A percentile compares a stretch with the other conserved stretches of the same genome.
These are phyloP conservation scores for Hericium coralloides DNA, from an alignment of 768 basidiomycete genomes.

Conservation along the genomic window DNA sequence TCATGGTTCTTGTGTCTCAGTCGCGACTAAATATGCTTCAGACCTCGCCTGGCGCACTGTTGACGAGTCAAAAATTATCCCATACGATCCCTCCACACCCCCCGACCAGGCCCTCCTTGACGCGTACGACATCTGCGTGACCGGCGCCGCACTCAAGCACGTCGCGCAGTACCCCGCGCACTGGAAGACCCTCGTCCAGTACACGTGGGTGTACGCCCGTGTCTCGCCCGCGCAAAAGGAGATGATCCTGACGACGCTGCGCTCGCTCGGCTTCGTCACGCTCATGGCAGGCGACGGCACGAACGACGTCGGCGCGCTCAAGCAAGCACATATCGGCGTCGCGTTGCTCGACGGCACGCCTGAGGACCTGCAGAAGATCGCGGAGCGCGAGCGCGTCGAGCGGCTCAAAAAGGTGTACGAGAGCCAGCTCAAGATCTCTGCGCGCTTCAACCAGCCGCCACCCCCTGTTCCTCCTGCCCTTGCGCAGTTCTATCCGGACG, in stretches of 20 bases:
- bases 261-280: constrained; percentile 82
- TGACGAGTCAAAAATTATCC: constrained; percentile 85
- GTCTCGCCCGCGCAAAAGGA: constrained; percentile 97
- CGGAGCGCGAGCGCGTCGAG: constrained; percentile 84
- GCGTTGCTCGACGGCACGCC: constrained; percentile 85
- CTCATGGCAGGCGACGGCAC: constrained; percentile 99
- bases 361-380: constrained; percentile 89
- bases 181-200: constrained; percentile 79
- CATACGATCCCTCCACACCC: constrained; percentile 72
- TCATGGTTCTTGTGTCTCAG: not conserved
- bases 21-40: constrained; percentile 18
- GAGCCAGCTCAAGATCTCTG: constrained; percentile 84
- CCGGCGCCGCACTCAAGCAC: constrained; percentile 88
- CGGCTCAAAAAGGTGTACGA: constrained; percentile 96
- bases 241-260: constrained; percentile 84
- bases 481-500: constrained; percentile 81
- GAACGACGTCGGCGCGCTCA: constrained; percentile 96
- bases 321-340: constrained; percentile 96
- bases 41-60: constrained; percentile 91
- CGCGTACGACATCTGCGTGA: constrained; percentile 93
- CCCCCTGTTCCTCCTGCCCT: constrained; percentile 88
- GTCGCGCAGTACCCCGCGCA: constrained; percentile 53
- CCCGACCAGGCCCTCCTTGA: constrained; percentile 73
- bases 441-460: constrained; percentile 86
- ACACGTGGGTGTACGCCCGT: constrained; percentile 98